These are phyloP conservation scores for Panaeolus papilionaceus DNA, from an alignment of 768 basidiomycete genomes.

Conservation along the genomic window DNA sequence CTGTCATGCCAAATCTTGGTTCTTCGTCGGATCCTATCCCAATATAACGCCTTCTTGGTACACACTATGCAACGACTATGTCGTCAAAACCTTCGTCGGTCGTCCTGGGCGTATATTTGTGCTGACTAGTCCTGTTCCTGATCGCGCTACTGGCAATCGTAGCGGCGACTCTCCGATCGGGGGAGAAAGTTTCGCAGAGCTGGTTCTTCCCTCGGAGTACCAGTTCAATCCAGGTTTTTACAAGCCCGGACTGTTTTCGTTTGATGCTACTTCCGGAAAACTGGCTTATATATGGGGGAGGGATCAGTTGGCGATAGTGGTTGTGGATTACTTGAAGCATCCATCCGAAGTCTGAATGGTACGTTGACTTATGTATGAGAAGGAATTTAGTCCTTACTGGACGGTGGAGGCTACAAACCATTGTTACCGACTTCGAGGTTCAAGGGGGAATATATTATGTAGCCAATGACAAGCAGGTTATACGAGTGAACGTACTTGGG, in stretches of 20 bases:
- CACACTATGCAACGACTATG: not conserved
- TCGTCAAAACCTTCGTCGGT: not conserved
- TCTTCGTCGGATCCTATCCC: not conserved
- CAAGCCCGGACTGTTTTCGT: not conserved
- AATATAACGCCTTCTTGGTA: not conserved
- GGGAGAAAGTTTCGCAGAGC: not conserved
- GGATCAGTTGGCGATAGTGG: not conserved
- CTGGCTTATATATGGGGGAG: not conserved
- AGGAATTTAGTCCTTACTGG: no score
- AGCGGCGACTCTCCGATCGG: not conserved
- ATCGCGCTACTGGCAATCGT: not conserved
- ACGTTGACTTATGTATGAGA: no score
- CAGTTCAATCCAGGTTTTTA: not conserved
- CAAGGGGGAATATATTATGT: no score
- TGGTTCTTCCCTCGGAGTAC: not conserved
- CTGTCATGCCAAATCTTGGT: not conserved
- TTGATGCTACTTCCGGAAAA: not conserved
- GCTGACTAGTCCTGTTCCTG: not conserved
- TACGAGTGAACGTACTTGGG: no score
- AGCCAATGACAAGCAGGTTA: no score
- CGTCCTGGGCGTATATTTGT: not conserved
- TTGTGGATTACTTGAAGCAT: not conserved
- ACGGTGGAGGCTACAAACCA: no score
- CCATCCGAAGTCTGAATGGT: not conserved
- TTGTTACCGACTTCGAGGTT: no score